phyloP scores from a whole-genome alignment of 306 rosid genomes.

The Inga oerstediana region DNA sequence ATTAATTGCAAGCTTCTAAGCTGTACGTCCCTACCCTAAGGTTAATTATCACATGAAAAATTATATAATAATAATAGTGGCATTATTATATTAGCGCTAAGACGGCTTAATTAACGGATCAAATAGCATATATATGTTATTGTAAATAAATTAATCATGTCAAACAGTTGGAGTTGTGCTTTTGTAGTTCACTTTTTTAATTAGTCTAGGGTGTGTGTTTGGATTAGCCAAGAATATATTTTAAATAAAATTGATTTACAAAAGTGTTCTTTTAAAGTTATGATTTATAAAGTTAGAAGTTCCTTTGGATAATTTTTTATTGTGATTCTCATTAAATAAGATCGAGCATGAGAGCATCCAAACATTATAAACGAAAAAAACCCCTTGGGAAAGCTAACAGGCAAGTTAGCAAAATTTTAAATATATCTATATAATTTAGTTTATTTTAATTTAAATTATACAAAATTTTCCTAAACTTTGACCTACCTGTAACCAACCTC shows the following conservation, averaged over 20 bases:
- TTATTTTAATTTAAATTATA: background rate
- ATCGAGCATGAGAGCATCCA: background rate
- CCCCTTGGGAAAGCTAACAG: background rate
- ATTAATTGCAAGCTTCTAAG: background rate
- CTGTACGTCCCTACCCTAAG: background rate
- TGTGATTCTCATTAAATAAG: background rate
- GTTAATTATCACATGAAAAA: background rate
- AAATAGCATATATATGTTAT: constrained; percentile 21
- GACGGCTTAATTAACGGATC: constrained; percentile 23
- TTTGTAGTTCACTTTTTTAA: background rate
- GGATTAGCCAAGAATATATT: background rate
- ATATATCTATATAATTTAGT: background rate
- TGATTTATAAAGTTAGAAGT: no score
- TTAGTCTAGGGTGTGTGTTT: background rate
- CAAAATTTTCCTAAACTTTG: background rate
- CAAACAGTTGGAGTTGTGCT: background rate
- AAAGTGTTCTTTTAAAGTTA: no score
- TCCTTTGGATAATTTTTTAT: no score
- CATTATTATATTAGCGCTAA: background rate
- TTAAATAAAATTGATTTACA: no score
- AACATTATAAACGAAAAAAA: background rate
- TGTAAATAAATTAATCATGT: constrained; percentile 5
- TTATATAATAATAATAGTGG: background rate
- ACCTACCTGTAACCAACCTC: background rate
- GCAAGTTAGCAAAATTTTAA: background rate